Percentiles rank a stretch among this genome's conserved stretches.
These are phyloP conservation scores for Posidonia oceanica DNA, from an alignment of 116 monocot species.

Conservation along the genomic window DNA sequence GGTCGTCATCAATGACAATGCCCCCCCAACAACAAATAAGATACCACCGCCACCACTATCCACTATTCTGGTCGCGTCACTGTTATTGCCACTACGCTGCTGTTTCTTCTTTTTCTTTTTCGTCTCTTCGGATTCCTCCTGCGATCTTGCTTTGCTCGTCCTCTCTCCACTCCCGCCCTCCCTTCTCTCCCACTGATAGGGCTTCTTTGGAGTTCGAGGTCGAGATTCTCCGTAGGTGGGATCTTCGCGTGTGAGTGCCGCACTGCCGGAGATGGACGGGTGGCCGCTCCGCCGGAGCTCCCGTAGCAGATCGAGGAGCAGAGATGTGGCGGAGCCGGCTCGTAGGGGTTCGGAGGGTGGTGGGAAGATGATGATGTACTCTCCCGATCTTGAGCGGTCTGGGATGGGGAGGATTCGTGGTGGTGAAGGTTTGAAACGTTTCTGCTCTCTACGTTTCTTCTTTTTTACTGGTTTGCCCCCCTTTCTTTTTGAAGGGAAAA, in stretches of 20 bases:
- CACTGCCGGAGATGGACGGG: slow-evolving; percentile 1
- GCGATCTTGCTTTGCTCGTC: too few species aligned
- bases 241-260: too few species aligned
- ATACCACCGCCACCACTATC: too few species aligned
- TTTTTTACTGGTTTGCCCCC: neutral
- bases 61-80: too few species aligned
- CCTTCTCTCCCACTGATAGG: neutral
- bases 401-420: neutral
- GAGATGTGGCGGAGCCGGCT: neutral
- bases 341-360: neutral
- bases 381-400: too few species aligned
- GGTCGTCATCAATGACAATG: too few species aligned
- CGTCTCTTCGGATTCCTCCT: too few species aligned
- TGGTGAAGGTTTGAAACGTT: neutral
- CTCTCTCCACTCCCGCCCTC: neutral
- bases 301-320: neutral
- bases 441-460: neutral
- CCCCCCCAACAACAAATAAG: too few species aligned
- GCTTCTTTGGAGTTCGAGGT: neutral
- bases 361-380: too few species aligned
- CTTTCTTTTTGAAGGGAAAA: neutral
- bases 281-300: neutral
- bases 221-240: too few species aligned
- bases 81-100: too few species aligned
- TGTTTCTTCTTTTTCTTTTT: too few species aligned